Conservation (phyloP, 768 basidiomycete species). For the Mycena latifolia region DNA sequence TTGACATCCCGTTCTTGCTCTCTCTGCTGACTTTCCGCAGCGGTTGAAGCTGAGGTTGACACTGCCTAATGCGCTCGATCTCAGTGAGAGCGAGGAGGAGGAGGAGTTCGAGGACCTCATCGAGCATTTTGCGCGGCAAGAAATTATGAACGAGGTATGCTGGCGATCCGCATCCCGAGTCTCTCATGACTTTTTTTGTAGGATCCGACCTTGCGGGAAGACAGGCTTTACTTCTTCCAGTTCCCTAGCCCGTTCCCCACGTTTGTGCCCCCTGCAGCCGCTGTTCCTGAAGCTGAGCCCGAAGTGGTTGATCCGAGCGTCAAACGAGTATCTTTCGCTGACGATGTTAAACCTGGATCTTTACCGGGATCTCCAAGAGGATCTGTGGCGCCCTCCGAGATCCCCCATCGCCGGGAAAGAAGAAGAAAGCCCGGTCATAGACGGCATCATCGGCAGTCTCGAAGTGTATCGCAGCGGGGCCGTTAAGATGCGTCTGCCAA, state of each 20-base stretch:
- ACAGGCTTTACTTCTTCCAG: conserved; percentile 89
- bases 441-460: conserved; percentile 87
- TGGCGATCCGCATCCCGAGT: conserved; percentile 9
- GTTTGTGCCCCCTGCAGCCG: conserved; percentile 58
- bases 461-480: conserved; percentile 89
- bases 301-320: conserved; percentile 43
- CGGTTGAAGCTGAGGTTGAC: conserved; percentile 54
- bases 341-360: conserved; percentile 66
- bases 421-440: conserved; percentile 56
- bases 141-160: conserved; percentile 54
- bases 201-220: conserved; percentile 67
- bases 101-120: conserved; percentile 84
- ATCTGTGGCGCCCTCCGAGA: conserved; percentile 41
- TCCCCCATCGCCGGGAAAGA: conserved; percentile 44
- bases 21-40: conserved; percentile 7
- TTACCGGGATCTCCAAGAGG: conserved; percentile 41
- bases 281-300: conserved; percentile 47
- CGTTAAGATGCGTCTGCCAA: conserved; percentile 87
- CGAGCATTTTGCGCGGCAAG: conserved; percentile 70
- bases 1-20: not conserved
- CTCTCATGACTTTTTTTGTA: conserved; percentile 38
- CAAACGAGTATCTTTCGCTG: conserved; percentile 76
- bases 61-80: conserved; percentile 72
- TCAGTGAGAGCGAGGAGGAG: conserved; percentile 83
- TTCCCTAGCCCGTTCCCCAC: conserved; percentile 89